Evolutionary conservation across 345 rosid genomes (phyloP), one percentile per base, ranked within the genome.

Genomic region (Murraya paniculata): DNA sequence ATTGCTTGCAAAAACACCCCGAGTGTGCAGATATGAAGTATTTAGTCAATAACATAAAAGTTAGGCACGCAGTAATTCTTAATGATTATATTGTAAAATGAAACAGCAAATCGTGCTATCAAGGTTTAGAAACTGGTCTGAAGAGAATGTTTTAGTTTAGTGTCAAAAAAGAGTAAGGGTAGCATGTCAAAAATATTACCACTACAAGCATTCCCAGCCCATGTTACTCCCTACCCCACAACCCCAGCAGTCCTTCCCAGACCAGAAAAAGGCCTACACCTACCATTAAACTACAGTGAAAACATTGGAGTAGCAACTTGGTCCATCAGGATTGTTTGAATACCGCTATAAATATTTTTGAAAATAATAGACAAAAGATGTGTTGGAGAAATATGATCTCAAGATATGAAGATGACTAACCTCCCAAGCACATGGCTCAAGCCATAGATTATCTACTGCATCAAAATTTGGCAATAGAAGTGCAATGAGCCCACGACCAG

Each of bases 371-470:
- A 31, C 18, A 71, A 30, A 30, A 71, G 64, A 53, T 25, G 72
- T 39, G 36, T 2, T 27, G 41, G 28, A 55, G 35, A 38, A 59
- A 31, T 13, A 72, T 58, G 45, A 69, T 75, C 60, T 8, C 67
- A 53, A 58, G 61, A 71, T 68, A 24, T 39, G 35, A 24, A 58
- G 35, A 60, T 36, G 53, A 77, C 82, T 81, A 25, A 90, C 95
- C 95, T 93, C 92, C 98, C 98, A 93, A 31, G 97, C 90, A 83
- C 78, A 85, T 41, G 98, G 98, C 82, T 95, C 98, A 86, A 95
- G 89, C 98, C 98, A 95, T 71, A 95, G 76, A 81, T 89, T 90
- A 78, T 95, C 97, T 30, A 95, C 98, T 36, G 84, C 82, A 80
- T 91, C 98, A 33, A 89, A 95, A 80, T 91, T 95, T 60, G 98